phyloP scores from a whole-genome alignment of 176 grass and related monocot genomes.

The Eleusine indica region DNA sequence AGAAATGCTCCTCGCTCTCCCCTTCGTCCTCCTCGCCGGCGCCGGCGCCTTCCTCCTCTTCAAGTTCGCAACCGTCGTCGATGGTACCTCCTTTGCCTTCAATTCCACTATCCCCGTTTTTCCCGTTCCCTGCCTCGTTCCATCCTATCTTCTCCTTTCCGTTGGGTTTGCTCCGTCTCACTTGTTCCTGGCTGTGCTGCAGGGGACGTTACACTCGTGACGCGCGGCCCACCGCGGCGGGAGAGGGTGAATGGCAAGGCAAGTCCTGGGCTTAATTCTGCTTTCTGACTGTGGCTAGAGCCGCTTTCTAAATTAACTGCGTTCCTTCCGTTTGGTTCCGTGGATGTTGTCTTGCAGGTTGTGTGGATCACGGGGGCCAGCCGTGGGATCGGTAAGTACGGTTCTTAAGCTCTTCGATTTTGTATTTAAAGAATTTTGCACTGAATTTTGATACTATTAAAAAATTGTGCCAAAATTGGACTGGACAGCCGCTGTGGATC shows the following conservation, averaged over 20 bases:
- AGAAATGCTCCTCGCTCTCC: slow-evolving; percentile 53
- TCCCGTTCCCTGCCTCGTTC: not conserved
- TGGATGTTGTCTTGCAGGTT: slow-evolving; percentile 49
- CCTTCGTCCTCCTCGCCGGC: slow-evolving; percentile 42
- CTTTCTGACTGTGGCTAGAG: slow-evolving; percentile 4
- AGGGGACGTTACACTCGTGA: slow-evolving; percentile 92
- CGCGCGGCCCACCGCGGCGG: slow-evolving; percentile 63
- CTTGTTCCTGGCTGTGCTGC: slow-evolving; percentile 9
- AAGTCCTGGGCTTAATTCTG: not conserved
- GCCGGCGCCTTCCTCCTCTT: slow-evolving; percentile 49
- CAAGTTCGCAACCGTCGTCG: slow-evolving; percentile 75
- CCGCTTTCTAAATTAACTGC: not conserved
- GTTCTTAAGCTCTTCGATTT: slow-evolving; percentile 19
- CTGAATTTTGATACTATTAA: not conserved
- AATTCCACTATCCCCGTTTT: not conserved
- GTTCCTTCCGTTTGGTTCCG: not conserved
- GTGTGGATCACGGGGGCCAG: slow-evolving; percentile 97
- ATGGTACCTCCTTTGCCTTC: slow-evolving; percentile 48
- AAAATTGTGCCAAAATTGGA: not conserved
- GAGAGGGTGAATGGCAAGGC: slow-evolving; percentile 86
- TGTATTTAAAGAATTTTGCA: slow-evolving; percentile 1
- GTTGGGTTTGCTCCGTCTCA: not conserved
- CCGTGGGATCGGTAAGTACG: slow-evolving; percentile 83
- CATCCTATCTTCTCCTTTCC: not conserved
- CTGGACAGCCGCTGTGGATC: not conserved